Evolutionary conservation across 192 early-diverging fungal genomes (phyloP), one percentile per base, ranked within the genome.

Genomic region (Phycomyces blakesleeanus): DNA sequence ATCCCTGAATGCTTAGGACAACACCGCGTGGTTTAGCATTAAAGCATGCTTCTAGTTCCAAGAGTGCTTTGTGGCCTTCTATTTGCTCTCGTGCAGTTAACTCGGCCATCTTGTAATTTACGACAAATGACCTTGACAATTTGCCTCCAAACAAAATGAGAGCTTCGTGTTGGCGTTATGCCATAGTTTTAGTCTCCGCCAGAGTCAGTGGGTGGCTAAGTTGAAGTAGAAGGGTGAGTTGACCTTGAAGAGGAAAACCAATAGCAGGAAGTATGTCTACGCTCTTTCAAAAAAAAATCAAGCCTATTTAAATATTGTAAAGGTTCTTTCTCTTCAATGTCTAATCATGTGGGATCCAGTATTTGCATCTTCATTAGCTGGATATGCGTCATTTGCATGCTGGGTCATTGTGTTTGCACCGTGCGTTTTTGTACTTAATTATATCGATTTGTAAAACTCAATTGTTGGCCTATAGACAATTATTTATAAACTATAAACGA

Each of bases 321-420:
- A 34, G 29, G 29, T 34, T 34, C 29, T 7, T 34, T 34, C 29
- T 34, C 29, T 34, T 34, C 29, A 34, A 34, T 34, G 29, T 59
- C 18, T 24, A 47, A 26, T 47, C 12, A 60, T 60, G 38, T 40
- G 27, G 59, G 52, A 68, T 61, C 52, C 49, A 20, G 51, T 24
- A 34, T 59, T 70, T 37, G 63, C 55, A 21, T 88, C 86, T 25
- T 73, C 76, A 52, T 51, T 84, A 24, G 72, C 78, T 29, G 90
- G 88, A 29, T 87, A 86, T 56, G 40, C 88, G 12, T 90, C 87
- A 41, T 82, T 90, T 34, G 69, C 55, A 6, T 88, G 90, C 68
- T 93, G 91, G 91, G 71, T 93, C 38, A 81, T 90, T 8, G 91
- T 93, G 58, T 90, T 89, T 78, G 81, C 86, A 51, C 91, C 91